Percentiles rank a stretch among this genome's conserved stretches.
phyloP scores from a whole-genome alignment of 2,329 filamentous ascomycete species.

The Beauveria bassiana region DNA sequence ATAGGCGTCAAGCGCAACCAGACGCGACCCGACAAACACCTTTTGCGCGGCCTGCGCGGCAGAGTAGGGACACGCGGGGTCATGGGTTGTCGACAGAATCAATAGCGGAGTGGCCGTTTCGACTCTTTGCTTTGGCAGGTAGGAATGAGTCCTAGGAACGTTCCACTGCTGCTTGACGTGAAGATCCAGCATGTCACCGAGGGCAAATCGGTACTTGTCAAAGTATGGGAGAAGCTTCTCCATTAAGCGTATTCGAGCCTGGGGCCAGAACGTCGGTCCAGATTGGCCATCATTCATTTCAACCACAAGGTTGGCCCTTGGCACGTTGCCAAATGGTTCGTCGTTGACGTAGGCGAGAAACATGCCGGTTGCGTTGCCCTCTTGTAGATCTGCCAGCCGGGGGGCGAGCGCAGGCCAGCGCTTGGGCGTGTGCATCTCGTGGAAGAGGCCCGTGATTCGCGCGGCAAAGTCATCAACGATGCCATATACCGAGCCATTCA shows the following conservation, averaged over 20 bases:
- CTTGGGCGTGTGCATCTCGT: constrained; percentile 29
- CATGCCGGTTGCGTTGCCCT: constrained; percentile 32
- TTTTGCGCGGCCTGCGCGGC: constrained; percentile 29
- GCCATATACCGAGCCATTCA: constrained; percentile 33
- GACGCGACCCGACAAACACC: constrained; percentile 28
- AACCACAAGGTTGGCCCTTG: constrained; percentile 21
- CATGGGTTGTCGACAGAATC: constrained; percentile 24
- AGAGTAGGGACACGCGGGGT: constrained; percentile 43
- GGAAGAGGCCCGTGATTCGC: constrained; percentile 30
- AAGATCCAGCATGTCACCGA: constrained; percentile 22
- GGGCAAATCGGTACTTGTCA: constrained; percentile 25
- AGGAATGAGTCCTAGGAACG: constrained; percentile 22
- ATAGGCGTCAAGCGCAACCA: constrained; percentile 35
- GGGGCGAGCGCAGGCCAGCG: constrained; percentile 29
- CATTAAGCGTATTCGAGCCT: constrained; percentile 24
- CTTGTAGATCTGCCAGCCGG: constrained; percentile 26
- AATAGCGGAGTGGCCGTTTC: constrained; percentile 24
- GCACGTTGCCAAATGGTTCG: constrained; percentile 11
- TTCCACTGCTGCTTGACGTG: constrained; percentile 24
- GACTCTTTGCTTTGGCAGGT: constrained; percentile 24
- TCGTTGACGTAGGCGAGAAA: constrained; percentile 26
- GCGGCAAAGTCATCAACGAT: constrained; percentile 28
- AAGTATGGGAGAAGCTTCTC: constrained; percentile 26
- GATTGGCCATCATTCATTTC: constrained; percentile 21
- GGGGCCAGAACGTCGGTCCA: constrained; percentile 23